These are phyloP conservation scores for Arabidopsis hybrid DNA, from an alignment of 441 rosid genomes.

Conservation along the genomic window DNA sequence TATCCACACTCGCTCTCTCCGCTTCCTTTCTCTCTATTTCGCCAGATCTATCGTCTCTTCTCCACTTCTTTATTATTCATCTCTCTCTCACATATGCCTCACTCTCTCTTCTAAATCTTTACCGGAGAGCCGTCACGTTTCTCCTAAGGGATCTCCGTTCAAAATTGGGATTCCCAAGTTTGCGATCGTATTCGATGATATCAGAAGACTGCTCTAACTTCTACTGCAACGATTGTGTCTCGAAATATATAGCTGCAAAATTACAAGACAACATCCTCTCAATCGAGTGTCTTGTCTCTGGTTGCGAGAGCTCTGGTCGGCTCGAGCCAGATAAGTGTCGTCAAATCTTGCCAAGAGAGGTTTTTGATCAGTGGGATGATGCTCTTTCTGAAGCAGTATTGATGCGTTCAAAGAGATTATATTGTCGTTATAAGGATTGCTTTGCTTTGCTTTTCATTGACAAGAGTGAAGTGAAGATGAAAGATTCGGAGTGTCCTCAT, in stretches of 20 bases:
- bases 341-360: constrained; percentile 47
- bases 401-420: constrained; percentile 35
- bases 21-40: too few relatives aligned
- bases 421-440: constrained; percentile 48
- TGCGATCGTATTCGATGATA: constrained; percentile 34
- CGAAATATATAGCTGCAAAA: constrained; percentile 52
- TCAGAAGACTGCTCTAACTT: too few relatives aligned
- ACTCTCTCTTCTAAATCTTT: constrained; percentile 29
- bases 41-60: too few relatives aligned
- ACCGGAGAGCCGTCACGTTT: constrained; percentile 64
- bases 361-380: constrained; percentile 49
- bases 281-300: constrained; percentile 57
- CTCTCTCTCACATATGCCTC: too few relatives aligned
- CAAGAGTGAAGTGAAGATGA: constrained; percentile 47
- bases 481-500: constrained; percentile 58
- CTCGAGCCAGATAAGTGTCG: constrained; percentile 63
- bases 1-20: too few relatives aligned
- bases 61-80: too few relatives aligned
- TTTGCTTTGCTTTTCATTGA: constrained; percentile 51
- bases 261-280: constrained; percentile 51
- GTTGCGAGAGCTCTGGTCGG: constrained; percentile 41
- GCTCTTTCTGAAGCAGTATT: constrained; percentile 45
- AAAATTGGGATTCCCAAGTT: constrained; percentile 55
- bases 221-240: not conserved
- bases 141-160: constrained; percentile 67